Base-by-base conservation (phyloP, 805 yeast genomes). In the Candida railenensis region DNA sequence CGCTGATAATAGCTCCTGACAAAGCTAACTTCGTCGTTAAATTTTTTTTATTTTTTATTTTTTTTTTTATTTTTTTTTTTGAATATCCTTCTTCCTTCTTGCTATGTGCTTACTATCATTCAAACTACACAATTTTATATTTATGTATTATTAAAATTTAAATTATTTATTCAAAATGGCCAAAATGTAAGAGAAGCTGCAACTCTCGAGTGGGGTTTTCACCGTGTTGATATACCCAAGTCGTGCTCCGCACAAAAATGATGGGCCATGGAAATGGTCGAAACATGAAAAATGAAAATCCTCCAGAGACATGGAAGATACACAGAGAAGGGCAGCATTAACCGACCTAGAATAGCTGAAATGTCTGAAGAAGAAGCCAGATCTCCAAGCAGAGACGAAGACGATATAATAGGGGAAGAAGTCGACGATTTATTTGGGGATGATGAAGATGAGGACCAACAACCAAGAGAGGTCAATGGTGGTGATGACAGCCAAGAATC, bases 391-490 rank as follows among this genome's bases (percentile, higher is more conserved):
- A 18, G 40, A 39, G 39, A 4, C 5, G 59, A 48, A 8, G 57
- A 55, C 11, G 43, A 40, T 36, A 40, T 39, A 25, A 53, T 51
- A n/a, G 44, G 49, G 21, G 62, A 61, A 4, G 63, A 65, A 33
- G 68, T 63, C 12, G 71, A 67, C 40, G 72, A 68, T 48, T 59
- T 67, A 50, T 68, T 67, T 46, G 73, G 73, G 5, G 66, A 62
- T 5, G 63, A 54, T 18, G 63, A 52, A n/a, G 63, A 49, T 33
- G 59, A 53, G 15, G 55, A 52, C 28, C 22, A 20, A 36, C 21
- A 36, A 36, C 39, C n/a, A n/a, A n/a, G 22, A 36, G 21, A 36
- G 22, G 21, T 4, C n/a, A 20, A n/a, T 20, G 53, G 44, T 9
- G 57, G 46, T n/a, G 54, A 44, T 25, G 64, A 53, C 2, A 25